A percentile compares a stretch with the other conserved stretches of the same genome.
These are phyloP conservation scores for Fusarium sp. DNA, from an alignment of 2,329 filamentous ascomycete genomes.

Conservation along the genomic window DNA sequence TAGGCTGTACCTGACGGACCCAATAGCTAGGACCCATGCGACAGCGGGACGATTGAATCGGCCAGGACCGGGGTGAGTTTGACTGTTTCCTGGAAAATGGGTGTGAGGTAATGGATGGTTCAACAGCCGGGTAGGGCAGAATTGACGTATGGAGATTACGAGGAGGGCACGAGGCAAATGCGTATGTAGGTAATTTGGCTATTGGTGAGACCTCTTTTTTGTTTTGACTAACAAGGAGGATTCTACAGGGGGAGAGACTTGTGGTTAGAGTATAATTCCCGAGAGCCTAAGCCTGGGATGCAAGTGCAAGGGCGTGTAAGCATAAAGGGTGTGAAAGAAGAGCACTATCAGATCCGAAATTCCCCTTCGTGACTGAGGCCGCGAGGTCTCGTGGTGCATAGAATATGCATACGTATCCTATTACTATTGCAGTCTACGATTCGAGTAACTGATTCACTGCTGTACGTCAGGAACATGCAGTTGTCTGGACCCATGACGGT, in stretches of 20 bases:
- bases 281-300: background rate
- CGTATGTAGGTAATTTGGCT: constrained; percentile 12
- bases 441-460: background rate
- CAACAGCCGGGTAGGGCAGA: constrained; percentile 40
- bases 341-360: constrained; percentile 34
- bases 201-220: background rate
- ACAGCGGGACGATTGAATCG: constrained; percentile 40
- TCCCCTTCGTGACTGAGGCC: constrained; percentile 20
- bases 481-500: constrained; percentile 33
- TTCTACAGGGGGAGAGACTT: constrained; percentile 9
- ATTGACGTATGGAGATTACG: constrained; percentile 41
- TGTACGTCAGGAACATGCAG: constrained; percentile 24
- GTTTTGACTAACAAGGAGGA: constrained; percentile 10
- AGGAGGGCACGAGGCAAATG: constrained; percentile 35
- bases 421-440: background rate
- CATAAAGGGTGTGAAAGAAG: constrained; percentile 13
- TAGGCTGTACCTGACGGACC: constrained; percentile 30
- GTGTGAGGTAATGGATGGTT: constrained; percentile 27
- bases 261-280: background rate
- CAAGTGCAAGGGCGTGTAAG: constrained; percentile 3
- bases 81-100: constrained; percentile 17
- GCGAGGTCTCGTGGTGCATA: constrained; percentile 23
- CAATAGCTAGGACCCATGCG: constrained; percentile 37
- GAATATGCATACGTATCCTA: constrained; percentile 4
- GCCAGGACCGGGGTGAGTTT: constrained; percentile 34